Evolutionary conservation across 352 stramenopile genomes (phyloP), one percentile per base, ranked within the genome.

Genomic region (Phytophthora litchii): DNA sequence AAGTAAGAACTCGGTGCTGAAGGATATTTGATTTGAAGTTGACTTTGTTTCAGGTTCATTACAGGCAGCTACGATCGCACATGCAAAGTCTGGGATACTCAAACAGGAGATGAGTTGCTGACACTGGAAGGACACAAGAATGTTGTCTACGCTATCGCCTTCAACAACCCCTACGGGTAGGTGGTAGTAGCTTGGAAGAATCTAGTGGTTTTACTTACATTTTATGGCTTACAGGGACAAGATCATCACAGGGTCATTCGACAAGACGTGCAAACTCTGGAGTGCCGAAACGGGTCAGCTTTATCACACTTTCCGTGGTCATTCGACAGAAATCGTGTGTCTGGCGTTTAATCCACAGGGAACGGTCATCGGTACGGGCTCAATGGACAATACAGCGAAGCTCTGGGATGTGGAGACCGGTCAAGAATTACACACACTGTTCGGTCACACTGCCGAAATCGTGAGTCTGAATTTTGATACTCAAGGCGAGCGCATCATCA

Each of bases 211-310:
- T 54, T 41, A 23, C 37, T 63, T 12, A 42, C 19, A 34, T 14
- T 9, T 16, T 20, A 10, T 44, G 19, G 21, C 17, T 27, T 25
- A 14, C 45, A 92, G 83, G 2, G 86, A 94, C 76, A 98, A 98
- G 70, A 97, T 98, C 67, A 97, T 98, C 62, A 98, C 92, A 2
- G 94, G 93, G 16, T 95, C 83, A 10, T 98, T 98, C 50, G 94
- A 98, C 72, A 98, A 98, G 76, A 98, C 95, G 17, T 97, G 89
- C 69, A 98, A 98, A 68, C 77, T 98, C 21, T 98, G 95, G 95
- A 97, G 91, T 60, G 91, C 92, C 23, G 87, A 97, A 50, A 98
- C 89, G 1, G 94, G 93, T 3, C 83, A 98, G 41, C 72, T 97
- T 10, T 96, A 97, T 59, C 93, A 98, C 84, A 98, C 94, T 8